Percentiles rank a stretch among this genome's conserved stretches.
phyloP scores from a whole-genome alignment of 805 yeast species.

The Candida sanyiensis region DNA sequence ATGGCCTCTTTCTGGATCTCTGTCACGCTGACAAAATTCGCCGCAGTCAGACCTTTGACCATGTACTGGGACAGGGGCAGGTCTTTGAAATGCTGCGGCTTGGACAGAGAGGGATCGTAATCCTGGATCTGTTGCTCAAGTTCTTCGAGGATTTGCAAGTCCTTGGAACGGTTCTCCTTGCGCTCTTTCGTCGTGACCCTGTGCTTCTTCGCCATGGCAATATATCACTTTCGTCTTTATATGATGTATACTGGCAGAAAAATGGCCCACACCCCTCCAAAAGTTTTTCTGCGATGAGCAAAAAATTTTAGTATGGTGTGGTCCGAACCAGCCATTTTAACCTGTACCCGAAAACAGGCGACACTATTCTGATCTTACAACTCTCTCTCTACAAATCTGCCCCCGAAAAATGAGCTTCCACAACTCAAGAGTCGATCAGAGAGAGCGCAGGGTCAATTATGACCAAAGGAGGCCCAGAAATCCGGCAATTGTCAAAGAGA shows the following conservation, averaged over 20 bases:
- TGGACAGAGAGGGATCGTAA: conserved; percentile 39
- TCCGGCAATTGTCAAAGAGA: conserved; percentile 10
- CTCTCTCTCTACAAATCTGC: too few species aligned
- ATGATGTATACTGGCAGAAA: not conserved
- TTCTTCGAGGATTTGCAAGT: conserved; percentile 31
- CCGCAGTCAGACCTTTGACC: conserved; percentile 63
- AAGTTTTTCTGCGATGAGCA: conserved; percentile 4
- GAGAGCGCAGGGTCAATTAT: not conserved
- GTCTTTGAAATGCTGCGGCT: conserved; percentile 56
- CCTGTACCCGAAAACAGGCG: too few species aligned
- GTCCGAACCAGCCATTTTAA: conserved; percentile 6
- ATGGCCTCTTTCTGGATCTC: conserved; percentile 82
- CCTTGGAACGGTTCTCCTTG: conserved; percentile 33
- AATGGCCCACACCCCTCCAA: not conserved
- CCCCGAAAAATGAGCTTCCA: too few species aligned
- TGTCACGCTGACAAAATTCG: conserved; percentile 77
- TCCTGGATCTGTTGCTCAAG: conserved; percentile 49
- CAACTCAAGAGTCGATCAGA: not conserved
- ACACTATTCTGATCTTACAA: too few species aligned
- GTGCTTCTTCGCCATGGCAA: conserved; percentile 32
- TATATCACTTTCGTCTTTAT: not conserved
- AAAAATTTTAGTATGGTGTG: conserved; percentile 3
- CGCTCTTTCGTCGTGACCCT: conserved; percentile 32
- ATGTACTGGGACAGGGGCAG: conserved; percentile 70
- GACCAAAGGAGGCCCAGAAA: not conserved